phyloP scores from a whole-genome alignment of 2,329 filamentous ascomycete genomes.

The Epichloe elymi region DNA sequence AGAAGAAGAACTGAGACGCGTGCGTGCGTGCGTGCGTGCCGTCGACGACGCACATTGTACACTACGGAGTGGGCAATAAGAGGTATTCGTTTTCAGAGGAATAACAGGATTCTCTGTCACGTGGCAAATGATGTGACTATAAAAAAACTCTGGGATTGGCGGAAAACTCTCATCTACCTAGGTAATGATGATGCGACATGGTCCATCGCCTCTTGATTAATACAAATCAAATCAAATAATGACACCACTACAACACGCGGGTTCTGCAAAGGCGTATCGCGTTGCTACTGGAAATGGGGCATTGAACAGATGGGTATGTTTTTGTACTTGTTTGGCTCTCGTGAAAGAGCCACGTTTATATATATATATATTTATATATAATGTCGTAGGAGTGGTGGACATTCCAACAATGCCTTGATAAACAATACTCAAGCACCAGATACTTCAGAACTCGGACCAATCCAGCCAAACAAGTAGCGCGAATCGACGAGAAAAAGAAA shows the following conservation, averaged over 20 bases:
- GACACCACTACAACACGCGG: too few relatives aligned
- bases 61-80: not conserved
- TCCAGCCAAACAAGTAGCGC: slow-evolving; percentile 4
- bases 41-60: too few relatives aligned
- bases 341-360: slow-evolving; percentile 8
- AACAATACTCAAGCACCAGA: not conserved
- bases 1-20: slow-evolving; percentile 65
- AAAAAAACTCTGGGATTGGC: too few relatives aligned
- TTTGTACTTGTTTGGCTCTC: slow-evolving; percentile 17
- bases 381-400: not conserved
- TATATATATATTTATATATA: not conserved
- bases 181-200: too few relatives aligned
- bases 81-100: not conserved
- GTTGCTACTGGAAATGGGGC: too few relatives aligned
- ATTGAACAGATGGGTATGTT: not conserved
- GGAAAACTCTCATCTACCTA: too few relatives aligned
- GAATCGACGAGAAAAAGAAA: slow-evolving; percentile 5
- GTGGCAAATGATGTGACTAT: too few relatives aligned
- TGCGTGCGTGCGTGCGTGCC: too few relatives aligned
- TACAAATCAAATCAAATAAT: too few relatives aligned
- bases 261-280: too few relatives aligned
- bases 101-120: too few relatives aligned
- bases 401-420: slow-evolving; percentile 6
- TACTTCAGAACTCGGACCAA: slow-evolving; percentile 3
- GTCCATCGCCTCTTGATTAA: too few relatives aligned